Evolutionary conservation across 2,329 filamentous ascomycete species (phyloP), one percentile per base, ranked within the genome.

Genomic region (Colletotrichum limetticola): DNA sequence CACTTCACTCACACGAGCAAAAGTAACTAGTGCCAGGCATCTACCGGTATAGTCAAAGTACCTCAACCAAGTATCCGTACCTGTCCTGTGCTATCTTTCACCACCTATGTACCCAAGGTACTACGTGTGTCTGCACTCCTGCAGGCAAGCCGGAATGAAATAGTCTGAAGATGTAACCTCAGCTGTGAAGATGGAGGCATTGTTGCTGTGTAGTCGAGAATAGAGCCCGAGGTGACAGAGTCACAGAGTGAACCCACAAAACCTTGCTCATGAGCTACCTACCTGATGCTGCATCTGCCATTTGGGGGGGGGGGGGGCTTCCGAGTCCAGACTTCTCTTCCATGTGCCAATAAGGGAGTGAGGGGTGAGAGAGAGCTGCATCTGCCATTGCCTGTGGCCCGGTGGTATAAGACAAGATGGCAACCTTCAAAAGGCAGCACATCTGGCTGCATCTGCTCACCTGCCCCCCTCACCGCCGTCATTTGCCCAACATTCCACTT

Each of bases 361-460:
- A 32, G 30, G 30, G 30, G 30, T 11, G 26, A 37, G 53, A 28
- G 22, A 22, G 19, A 63, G 26, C 24, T 60, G 22, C 46, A 28
- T 32, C 19, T 35, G 24, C 35, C 12, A 59, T n/a, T 42, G 46
- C 28, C 42, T 19, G 19, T 49, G 16, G 42, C 42, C 42, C 42
- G 6, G 42, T 58, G 30, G 53, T 67, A 71, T 68, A 68, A 68
- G 58, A 71, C 64, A 71, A 22, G 26, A 28, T 22, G 49, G 35
- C 57, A 71, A 49, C 68, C 37, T 56, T 28, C 46, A 56, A 72
- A 68, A 46, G 28, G 37, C 58, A 30, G 12, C 37, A 16, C 37
- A 2, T 42, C 37, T 42, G 37, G 37, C 37, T 2, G 37, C 9
- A 19, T 32, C 52, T 55, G 52, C 52, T 68, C 66, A 68, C 58